Evolutionary conservation across 1,284 basidiomycete species (phyloP).

Genomic region (Agroathelia rolfsii): DNA sequence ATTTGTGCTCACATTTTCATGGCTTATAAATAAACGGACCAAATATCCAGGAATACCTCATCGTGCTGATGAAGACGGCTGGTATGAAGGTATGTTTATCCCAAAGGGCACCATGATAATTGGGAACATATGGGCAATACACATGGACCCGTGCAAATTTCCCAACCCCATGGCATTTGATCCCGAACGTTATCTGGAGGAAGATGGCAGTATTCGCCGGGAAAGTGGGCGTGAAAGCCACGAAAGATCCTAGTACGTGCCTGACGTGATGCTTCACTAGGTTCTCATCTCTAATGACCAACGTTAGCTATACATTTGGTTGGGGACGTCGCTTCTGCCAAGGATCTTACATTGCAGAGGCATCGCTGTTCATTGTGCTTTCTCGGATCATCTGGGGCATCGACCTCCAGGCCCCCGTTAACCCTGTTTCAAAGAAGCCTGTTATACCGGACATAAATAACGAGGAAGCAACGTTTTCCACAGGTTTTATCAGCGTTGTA

Average conservation of each 20-base stretch:
- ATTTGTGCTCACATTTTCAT: not conserved
- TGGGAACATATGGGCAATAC: slow-evolving; percentile 20
- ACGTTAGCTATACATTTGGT: slow-evolving; percentile 19
- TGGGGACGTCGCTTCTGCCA: slow-evolving; percentile 22
- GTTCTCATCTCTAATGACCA: slow-evolving; percentile 1
- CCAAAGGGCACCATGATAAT: slow-evolving; percentile 20
- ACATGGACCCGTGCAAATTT: slow-evolving; percentile 19
- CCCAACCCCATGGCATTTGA: slow-evolving; percentile 18
- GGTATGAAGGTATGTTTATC: slow-evolving; percentile 17
- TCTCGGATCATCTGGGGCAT: slow-evolving; percentile 20
- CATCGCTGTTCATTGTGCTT: slow-evolving; percentile 21
- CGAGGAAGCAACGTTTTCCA: slow-evolving; percentile 17
- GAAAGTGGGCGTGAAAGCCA: slow-evolving; percentile 19
- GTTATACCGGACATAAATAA: slow-evolving; percentile 18
- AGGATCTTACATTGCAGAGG: slow-evolving; percentile 19
- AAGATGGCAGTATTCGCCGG: slow-evolving; percentile 15
- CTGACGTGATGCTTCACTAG: not conserved
- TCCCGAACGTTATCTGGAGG: slow-evolving; percentile 19
- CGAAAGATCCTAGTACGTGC: not conserved
- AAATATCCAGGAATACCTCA: slow-evolving; percentile 17
- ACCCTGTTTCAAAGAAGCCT: slow-evolving; percentile 15
- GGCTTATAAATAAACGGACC: not conserved
- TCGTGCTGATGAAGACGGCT: slow-evolving; percentile 17
- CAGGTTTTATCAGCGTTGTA: slow-evolving; percentile 18
- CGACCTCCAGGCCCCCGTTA: slow-evolving; percentile 16